phyloP scores from a whole-genome alignment of 352 stramenopile genomes.

The Globisporangium takayamanum region DNA sequence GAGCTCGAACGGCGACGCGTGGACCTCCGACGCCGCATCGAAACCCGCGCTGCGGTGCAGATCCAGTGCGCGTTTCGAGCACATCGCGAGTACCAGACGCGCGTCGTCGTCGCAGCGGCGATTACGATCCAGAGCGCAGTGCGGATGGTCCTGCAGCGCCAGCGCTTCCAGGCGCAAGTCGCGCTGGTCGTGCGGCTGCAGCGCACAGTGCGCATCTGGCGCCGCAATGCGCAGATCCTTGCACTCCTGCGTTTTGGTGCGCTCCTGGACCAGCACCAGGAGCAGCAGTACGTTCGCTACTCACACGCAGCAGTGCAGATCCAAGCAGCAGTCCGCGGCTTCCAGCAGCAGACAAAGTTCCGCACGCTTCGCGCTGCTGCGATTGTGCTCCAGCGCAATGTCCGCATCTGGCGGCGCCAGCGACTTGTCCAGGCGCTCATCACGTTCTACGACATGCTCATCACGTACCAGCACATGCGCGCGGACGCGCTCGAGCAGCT shows the following conservation, averaged over 20 bases:
- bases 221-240: conserved; percentile 3
- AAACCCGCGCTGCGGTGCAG: conserved; percentile 22
- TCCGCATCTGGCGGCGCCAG: conserved; percentile 30
- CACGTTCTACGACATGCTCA: conserved; percentile 31
- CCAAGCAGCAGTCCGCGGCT: conserved; percentile 22
- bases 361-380: conserved; percentile 16
- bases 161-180: conserved; percentile 1
- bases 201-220: conserved; percentile 9
- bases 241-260: conserved; percentile 3
- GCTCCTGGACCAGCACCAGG: neutral
- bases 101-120: neutral
- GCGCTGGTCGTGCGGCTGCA: conserved; percentile 6
- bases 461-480: conserved; percentile 28
- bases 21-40: conserved; percentile 20
- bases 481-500: conserved; percentile 21
- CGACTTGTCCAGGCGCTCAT: conserved; percentile 25
- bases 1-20: conserved; percentile 17
- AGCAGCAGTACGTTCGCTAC: conserved; percentile 7
- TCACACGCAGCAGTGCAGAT: conserved; percentile 25
- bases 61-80: conserved; percentile 9
- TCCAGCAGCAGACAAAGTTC: conserved; percentile 18
- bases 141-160: conserved; percentile 16
- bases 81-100: neutral
- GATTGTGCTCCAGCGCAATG: conserved; percentile 30
- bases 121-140: conserved; percentile 21